phyloP scores from a whole-genome alignment of 1,284 basidiomycete species.

The Xerocomus nothofagi region DNA sequence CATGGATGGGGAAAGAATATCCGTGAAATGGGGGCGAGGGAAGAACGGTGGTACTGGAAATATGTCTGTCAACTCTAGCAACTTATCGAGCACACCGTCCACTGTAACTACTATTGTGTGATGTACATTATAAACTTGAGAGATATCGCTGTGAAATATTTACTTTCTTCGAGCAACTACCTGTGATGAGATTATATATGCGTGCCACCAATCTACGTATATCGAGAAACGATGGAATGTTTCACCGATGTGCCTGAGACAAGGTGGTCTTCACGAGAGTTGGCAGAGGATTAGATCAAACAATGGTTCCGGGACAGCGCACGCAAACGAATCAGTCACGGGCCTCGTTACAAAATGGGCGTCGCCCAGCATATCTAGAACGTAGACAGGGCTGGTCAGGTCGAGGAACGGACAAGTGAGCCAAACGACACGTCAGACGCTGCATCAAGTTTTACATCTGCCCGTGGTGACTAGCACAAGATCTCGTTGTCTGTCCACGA shows the following conservation, averaged over 20 bases:
- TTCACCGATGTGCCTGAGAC: too few species aligned
- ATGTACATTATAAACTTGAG: slow-evolving; percentile 7
- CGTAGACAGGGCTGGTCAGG: neutral
- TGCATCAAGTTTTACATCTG: neutral
- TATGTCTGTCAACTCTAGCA: slow-evolving; percentile 2
- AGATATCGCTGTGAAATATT: slow-evolving; percentile 1
- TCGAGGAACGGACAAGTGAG: too few species aligned
- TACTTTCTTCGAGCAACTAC: neutral
- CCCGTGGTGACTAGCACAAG: neutral
- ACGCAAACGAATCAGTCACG: neutral
- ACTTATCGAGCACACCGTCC: slow-evolving; percentile 5
- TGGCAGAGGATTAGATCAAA: too few species aligned
- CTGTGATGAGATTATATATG: neutral
- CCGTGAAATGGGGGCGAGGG: slow-evolving; percentile 87
- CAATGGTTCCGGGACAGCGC: too few species aligned
- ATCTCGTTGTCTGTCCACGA: neutral
- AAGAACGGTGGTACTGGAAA: slow-evolving; percentile 37
- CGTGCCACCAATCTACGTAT: neutral
- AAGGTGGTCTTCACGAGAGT: too few species aligned
- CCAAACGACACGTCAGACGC: neutral
- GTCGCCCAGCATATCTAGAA: too few species aligned
- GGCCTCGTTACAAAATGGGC: too few species aligned
- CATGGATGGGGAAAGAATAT: slow-evolving; percentile 72
- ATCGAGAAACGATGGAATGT: too few species aligned
- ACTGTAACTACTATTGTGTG: slow-evolving; percentile 8